Conservation (phyloP, 2,329 filamentous ascomycete genomes). For the Basipetospora chlamydospora region DNA sequence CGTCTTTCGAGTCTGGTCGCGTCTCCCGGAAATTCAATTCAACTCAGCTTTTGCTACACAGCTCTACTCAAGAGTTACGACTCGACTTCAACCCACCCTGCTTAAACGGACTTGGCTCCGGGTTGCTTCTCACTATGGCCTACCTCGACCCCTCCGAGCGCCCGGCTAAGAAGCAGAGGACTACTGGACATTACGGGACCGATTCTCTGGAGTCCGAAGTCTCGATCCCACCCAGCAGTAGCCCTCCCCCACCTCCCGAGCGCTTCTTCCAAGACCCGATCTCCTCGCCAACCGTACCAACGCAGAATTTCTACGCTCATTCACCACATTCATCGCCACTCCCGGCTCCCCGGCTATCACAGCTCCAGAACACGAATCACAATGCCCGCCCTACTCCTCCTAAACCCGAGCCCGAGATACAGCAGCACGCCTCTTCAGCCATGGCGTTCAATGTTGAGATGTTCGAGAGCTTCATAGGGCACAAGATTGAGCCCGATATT, state of each 20-base stretch:
- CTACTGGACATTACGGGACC: constrained; percentile 14
- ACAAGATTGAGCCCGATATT: constrained; percentile 33
- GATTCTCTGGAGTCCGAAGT: neutral
- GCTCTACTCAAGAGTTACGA: no score
- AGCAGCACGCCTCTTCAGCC: constrained; percentile 13
- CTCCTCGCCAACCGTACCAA: neutral
- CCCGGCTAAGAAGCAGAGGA: constrained; percentile 30
- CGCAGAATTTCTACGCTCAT: neutral
- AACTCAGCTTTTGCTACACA: no score
- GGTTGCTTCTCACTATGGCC: constrained; percentile 22
- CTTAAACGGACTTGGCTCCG: no score
- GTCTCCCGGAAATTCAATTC: neutral
- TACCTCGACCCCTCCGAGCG: constrained; percentile 23
- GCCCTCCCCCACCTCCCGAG: constrained; percentile 7
- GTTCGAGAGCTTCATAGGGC: constrained; percentile 46
- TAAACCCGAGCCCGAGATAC: constrained; percentile 6
- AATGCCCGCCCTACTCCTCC: constrained; percentile 7
- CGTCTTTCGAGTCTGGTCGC: constrained; percentile 5
- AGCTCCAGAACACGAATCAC: constrained; percentile 11
- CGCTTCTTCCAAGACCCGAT: constrained; percentile 22
- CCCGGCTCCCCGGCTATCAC: constrained; percentile 9
- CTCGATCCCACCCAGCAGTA: constrained; percentile 2
- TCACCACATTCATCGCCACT: constrained; percentile 7
- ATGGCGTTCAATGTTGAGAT: constrained; percentile 38
- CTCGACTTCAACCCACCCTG: no score